These are phyloP conservation scores for Echinosphaeria canescens DNA, from an alignment of 2,329 filamentous ascomycete species.

Conservation along the genomic window DNA sequence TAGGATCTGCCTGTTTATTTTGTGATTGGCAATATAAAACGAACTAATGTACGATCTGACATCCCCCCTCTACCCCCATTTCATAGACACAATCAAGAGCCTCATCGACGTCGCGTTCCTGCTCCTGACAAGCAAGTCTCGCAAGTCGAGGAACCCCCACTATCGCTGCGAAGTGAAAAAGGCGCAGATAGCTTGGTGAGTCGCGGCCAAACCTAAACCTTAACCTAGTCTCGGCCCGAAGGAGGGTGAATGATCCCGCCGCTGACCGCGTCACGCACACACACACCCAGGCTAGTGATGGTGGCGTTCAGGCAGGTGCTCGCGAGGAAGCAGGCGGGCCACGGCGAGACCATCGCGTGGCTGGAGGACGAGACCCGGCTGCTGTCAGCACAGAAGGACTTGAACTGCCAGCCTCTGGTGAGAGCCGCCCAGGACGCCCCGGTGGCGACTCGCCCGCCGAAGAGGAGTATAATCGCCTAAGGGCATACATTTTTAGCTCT, in stretches of 20 bases:
- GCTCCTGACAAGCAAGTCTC: slow-evolving; percentile 34
- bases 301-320: slow-evolving; percentile 51
- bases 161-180: slow-evolving; percentile 39
- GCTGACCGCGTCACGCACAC: too few relatives aligned
- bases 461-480: too few relatives aligned
- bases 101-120: slow-evolving; percentile 41
- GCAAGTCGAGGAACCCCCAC: slow-evolving; percentile 19
- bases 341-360: slow-evolving; percentile 44
- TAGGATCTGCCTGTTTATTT: too few relatives aligned
- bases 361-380: slow-evolving; percentile 25
- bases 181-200: slow-evolving; percentile 38
- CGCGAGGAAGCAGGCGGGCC: slow-evolving; percentile 47
- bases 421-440: too few relatives aligned
- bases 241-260: not conserved
- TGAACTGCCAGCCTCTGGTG: slow-evolving; percentile 3
- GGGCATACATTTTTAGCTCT: too few relatives aligned
- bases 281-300: slow-evolving; percentile 39
- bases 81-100: slow-evolving; percentile 27
- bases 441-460: too few relatives aligned
- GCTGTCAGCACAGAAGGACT: slow-evolving; percentile 8
- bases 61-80: too few relatives aligned
- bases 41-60: slow-evolving; percentile 1
- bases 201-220: too few relatives aligned
- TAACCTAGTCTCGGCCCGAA: not conserved
- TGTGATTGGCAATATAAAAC: not conserved